Evolutionary conservation across 768 basidiomycete species (phyloP), one percentile per base, ranked within the genome.

Genomic region (Tubosaeta sp.): DNA sequence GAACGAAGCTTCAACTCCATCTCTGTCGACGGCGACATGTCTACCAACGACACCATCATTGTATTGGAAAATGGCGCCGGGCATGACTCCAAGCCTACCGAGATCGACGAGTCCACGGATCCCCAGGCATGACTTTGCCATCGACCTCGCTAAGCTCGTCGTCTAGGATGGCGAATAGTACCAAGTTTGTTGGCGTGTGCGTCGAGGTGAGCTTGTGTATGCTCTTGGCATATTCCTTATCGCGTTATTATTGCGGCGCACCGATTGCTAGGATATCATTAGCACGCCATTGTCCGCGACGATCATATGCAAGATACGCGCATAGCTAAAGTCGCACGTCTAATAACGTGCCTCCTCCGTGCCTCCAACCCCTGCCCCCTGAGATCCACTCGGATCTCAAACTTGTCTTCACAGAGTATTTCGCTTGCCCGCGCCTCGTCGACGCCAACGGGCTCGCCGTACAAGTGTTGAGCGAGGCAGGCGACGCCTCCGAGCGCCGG

Each of bases 251-350:
- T 22, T 22, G 22, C 22, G 22, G 22, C 22, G 22, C 22, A 22
- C 22, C 22, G 22, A 22, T 22, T 22, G 22, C 22, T 22, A 22
- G 22, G 22, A 29, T 29, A 29, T 29, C 19, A 52, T 50, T 2
- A 60, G 50, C 31, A 34, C 33, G 19, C 34, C 34, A 31, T 41
- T 35, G n/a, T 45, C 35, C 32, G 42, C 14, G 12, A 52, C 44
- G 12, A 33, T 22, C 19, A 10, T 55, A 51, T 16, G 12, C 42
- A 38, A 45, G 35, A 42, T 9, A 82, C 91, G 75, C 70, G 94
- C 94, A 78, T 97, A 95, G 67, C 92, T 95, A 66, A 97, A 91
- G 74, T 97, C 95, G 64, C 95, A 97, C 1, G 95, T 98, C 90
- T 91, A 98, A 67, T 97, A 97, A 57, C 76, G 81, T 17, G 93